Evolutionary conservation across 495 filamentous ascomycete genomes (phyloP).

Genomic region (Aspergillus baeticus): DNA sequence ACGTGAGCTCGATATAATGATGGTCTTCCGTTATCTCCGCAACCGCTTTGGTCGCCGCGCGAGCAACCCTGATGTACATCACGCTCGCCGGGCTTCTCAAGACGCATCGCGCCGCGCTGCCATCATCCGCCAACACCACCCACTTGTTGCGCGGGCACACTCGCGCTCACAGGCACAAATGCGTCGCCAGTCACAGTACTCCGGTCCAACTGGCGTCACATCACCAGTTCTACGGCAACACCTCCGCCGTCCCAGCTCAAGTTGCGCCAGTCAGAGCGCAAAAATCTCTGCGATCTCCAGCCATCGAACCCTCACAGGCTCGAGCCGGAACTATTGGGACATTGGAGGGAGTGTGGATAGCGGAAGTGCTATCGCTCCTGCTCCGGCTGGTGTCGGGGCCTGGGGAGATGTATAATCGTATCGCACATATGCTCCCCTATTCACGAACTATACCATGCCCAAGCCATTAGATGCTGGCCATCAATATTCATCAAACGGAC

Average conservation of each 20-base stretch:
- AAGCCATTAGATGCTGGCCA: background rate
- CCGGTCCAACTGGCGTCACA: conserved; percentile 41
- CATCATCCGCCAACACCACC: conserved; percentile 81
- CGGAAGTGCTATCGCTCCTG: conserved; percentile 62
- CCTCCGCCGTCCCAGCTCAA: conserved; percentile 57
- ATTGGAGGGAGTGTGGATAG: conserved; percentile 76
- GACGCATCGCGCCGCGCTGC: conserved; percentile 76
- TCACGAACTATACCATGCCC: background rate
- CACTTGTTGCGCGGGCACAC: conserved; percentile 64
- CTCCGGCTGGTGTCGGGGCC: conserved; percentile 61
- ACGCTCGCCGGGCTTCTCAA: conserved; percentile 43
- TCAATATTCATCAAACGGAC: background rate
- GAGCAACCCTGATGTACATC: conserved; percentile 36
- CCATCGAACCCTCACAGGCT: conserved; percentile 52
- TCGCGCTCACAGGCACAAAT: conserved; percentile 47
- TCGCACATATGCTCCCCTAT: background rate
- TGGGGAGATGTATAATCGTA: conserved; percentile 66
- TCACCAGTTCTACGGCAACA: conserved; percentile 38
- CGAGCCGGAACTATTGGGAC: conserved; percentile 83
- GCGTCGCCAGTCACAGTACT: conserved; percentile 50
- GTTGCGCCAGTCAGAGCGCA: conserved; percentile 80
- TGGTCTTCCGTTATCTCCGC: conserved; percentile 83
- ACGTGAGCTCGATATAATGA: conserved; percentile 75
- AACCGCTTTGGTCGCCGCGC: conserved; percentile 62
- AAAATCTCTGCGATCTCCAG: conserved; percentile 58